These are phyloP conservation scores for Salix dunnii DNA, from an alignment of 345 rosid species.

Conservation along the genomic window DNA sequence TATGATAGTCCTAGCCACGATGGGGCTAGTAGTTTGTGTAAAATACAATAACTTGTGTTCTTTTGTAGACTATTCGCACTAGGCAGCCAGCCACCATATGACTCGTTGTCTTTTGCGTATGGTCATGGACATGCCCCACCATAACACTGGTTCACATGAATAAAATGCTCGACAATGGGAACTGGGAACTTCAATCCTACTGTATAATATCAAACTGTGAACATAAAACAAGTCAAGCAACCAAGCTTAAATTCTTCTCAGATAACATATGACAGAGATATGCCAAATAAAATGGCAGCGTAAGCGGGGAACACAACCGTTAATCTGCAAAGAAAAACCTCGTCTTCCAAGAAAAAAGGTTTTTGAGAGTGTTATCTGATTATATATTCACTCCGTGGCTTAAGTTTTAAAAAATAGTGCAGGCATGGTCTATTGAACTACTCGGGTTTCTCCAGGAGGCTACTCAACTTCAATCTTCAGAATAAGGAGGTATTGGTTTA, in stretches of 20 bases:
- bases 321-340: not conserved
- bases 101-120: not conserved
- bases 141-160: not conserved
- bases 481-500: not conserved
- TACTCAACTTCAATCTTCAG: not conserved
- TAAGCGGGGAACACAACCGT: not conserved
- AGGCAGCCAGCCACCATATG: not conserved
- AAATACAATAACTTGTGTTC: not conserved
- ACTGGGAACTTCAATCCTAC: not conserved
- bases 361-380: not conserved
- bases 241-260: not conserved
- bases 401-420: no score
- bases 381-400: no score
- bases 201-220: not conserved
- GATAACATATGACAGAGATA: not conserved
- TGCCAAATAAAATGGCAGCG: not conserved
- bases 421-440: not conserved
- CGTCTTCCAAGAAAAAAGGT: not conserved
- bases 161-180: not conserved
- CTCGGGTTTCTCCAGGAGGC: not conserved
- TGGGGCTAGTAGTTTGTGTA: not conserved
- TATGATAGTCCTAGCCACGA: not conserved
- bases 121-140: not conserved
- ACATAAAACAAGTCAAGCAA: no score
- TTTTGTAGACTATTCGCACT: not conserved